Conservation (phyloP, 192 early-diverging fungal genomes). For the Coemansia sp. region DNA sequence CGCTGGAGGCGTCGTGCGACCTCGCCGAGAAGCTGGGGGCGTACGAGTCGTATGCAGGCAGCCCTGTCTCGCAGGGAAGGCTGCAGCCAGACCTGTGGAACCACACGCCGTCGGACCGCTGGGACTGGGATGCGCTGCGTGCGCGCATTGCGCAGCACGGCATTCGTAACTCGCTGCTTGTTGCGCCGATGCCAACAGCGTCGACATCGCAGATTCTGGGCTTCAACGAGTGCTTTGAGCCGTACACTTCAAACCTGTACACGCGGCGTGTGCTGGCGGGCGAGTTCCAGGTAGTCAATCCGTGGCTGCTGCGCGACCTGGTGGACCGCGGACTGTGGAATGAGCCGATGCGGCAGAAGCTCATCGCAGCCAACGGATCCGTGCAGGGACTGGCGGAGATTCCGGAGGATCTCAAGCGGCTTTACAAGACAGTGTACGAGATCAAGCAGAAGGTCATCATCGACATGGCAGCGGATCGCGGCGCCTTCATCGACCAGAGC, state of each 20-base stretch:
- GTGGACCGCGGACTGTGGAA: conserved; percentile 92
- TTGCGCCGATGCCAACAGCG: conserved; percentile 98
- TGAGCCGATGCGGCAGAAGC: conserved; percentile 90
- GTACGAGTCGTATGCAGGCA: conserved; percentile 87
- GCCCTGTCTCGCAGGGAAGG: conserved; percentile 85
- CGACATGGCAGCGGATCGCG: conserved; percentile 97
- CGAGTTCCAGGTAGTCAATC: conserved; percentile 99
- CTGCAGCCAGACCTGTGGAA: conserved; percentile 96
- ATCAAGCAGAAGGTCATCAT: conserved; percentile 88
- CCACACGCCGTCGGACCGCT: conserved; percentile 74
- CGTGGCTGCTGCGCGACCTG: conserved; percentile 91
- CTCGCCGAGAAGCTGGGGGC: conserved; percentile 76
- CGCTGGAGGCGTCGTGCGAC: conserved; percentile 89
- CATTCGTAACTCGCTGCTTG: conserved; percentile 89
- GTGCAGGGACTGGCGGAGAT: conserved; percentile 77
- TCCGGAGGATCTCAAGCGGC: conserved; percentile 84
- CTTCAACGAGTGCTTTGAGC: conserved; percentile 97
- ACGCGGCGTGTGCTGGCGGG: conserved; percentile 93
- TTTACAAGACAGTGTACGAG: conserved; percentile 99
- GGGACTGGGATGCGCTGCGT: conserved; percentile 89
- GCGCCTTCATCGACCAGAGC: conserved; percentile 96
- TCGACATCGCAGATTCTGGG: conserved; percentile 97
- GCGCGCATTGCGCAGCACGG: conserved; percentile 77
- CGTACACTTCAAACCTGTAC: conserved; percentile 92
- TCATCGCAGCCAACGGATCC: conserved; percentile 89